Evolutionary conservation across 345 rosid genomes (phyloP).

Genomic region (Lepidium aucheri): DNA sequence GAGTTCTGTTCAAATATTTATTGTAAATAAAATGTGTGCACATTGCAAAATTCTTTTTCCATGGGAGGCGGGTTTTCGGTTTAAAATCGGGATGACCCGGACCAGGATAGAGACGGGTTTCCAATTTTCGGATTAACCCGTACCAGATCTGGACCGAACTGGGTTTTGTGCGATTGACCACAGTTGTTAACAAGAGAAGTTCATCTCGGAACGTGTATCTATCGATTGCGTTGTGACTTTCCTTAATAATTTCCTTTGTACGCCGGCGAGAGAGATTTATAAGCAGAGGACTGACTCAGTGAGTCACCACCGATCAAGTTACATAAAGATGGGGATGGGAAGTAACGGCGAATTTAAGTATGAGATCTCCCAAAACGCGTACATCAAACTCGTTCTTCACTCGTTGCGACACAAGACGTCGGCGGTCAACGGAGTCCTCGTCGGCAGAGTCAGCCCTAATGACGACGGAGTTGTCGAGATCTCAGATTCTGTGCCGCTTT

Average conservation of each 20-base stretch:
- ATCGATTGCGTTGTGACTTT: constrained; percentile 5
- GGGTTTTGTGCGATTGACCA: constrained; percentile 2
- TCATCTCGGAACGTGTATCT: background rate
- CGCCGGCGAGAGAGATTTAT: constrained; percentile 10
- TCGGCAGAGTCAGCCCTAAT: constrained; percentile 52
- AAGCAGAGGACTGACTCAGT: constrained; percentile 1
- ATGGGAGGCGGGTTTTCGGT: too few relatives aligned
- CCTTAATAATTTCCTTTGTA: background rate
- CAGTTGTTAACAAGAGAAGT: constrained; percentile 5
- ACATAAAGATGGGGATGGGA: constrained; percentile 32
- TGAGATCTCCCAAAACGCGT: constrained; percentile 78
- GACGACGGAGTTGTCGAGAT: constrained; percentile 53
- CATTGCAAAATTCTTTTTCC: too few relatives aligned
- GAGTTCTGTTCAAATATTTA: too few relatives aligned
- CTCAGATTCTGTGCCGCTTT: constrained; percentile 80
- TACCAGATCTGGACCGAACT: background rate
- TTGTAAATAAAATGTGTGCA: too few relatives aligned
- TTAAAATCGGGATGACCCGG: too few relatives aligned
- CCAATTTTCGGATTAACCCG: background rate
- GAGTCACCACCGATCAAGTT: constrained; percentile 17
- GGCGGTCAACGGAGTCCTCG: constrained; percentile 83
- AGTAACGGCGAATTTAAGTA: constrained; percentile 50
- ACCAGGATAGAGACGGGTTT: background rate
- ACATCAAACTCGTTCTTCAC: constrained; percentile 81
- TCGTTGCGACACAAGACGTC: constrained; percentile 64